Evolutionary conservation across 1,139 yeast genomes (phyloP).

Genomic region (Candida freyschussii): DNA sequence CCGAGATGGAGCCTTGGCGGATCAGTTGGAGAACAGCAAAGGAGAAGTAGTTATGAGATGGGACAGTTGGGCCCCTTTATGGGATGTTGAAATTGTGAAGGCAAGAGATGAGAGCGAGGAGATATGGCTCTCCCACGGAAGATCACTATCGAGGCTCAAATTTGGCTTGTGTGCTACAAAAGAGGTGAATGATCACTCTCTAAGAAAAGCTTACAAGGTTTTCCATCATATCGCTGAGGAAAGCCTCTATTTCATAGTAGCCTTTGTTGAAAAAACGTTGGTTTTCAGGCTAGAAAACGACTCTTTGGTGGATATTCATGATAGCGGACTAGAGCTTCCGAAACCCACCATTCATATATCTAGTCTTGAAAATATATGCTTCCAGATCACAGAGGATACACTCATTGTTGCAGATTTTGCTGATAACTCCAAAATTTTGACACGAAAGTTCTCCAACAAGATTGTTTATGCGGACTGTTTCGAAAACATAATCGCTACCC

Average conservation of each 20-base stretch:
- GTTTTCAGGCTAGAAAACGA: constrained; percentile 32
- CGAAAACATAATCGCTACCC: constrained; percentile 18
- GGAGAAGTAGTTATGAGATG: constrained; percentile 21
- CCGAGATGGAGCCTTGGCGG: constrained; percentile 3
- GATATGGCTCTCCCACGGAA: constrained; percentile 46
- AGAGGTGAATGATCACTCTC: constrained; percentile 18
- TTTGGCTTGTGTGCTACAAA: constrained; percentile 36
- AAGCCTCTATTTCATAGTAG: constrained; percentile 32
- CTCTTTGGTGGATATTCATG: constrained; percentile 20
- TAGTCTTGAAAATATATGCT: constrained; percentile 16
- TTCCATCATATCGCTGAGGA: constrained; percentile 21
- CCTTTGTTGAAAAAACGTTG: constrained; percentile 37
- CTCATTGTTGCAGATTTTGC: constrained; percentile 29
- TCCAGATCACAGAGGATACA: constrained; percentile 34
- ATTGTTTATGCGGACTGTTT: constrained; percentile 20
- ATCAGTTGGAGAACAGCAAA: constrained; percentile 3
- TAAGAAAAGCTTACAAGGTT: constrained; percentile 21
- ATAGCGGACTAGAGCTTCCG: constrained; percentile 23
- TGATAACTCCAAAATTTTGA: constrained; percentile 8
- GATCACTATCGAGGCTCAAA: constrained; percentile 37
- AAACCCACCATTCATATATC: constrained; percentile 20
- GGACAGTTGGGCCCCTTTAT: constrained; percentile 47
- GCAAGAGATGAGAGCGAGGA: constrained; percentile 31
- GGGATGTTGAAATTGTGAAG: constrained; percentile 38
- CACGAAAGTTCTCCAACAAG: constrained; percentile 12